These are phyloP conservation scores for Suillus sp. DNA, from an alignment of 768 basidiomycete species.

Conservation along the genomic window DNA sequence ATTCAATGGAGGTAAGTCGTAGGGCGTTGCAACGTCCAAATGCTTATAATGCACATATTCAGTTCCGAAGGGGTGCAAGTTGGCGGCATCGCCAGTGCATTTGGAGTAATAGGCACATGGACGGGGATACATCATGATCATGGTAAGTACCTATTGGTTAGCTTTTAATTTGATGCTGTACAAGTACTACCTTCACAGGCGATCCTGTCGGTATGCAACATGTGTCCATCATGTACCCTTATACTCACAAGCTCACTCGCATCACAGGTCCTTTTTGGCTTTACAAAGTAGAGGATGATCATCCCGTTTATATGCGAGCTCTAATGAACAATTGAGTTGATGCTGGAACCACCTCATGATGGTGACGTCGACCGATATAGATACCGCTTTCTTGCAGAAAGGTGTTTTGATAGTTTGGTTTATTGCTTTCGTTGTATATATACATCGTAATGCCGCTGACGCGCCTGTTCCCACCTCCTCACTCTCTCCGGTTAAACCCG, in stretches of 20 bases:
- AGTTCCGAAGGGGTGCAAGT: slow-evolving; percentile 72
- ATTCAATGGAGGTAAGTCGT: slow-evolving; percentile 62
- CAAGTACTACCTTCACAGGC: slow-evolving; percentile 33
- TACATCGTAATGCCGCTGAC: too few relatives aligned
- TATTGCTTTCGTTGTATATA: slow-evolving; percentile 13
- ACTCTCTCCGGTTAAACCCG: too few relatives aligned
- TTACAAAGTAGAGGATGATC: slow-evolving; percentile 55
- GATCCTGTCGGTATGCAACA: slow-evolving; percentile 64
- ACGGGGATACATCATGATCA: slow-evolving; percentile 60
- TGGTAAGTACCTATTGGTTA: slow-evolving; percentile 35
- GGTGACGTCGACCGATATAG: not conserved
- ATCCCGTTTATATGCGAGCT: slow-evolving; percentile 38
- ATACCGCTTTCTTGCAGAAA: not conserved
- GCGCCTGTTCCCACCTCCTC: too few relatives aligned
- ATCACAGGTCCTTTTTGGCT: slow-evolving; percentile 70
- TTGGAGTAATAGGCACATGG: slow-evolving; percentile 71
- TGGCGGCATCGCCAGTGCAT: slow-evolving; percentile 63
- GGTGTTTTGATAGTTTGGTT: not conserved
- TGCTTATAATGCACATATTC: slow-evolving; percentile 15
- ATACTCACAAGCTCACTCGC: slow-evolving; percentile 6
- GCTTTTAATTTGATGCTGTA: not conserved
- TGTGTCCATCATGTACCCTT: not conserved
- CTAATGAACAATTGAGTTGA: slow-evolving; percentile 12
- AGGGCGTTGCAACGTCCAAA: not conserved
- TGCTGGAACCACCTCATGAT: not conserved